Percentiles rank a stretch among this genome's conserved stretches.
These are phyloP conservation scores for Bipolaris sorokiniana DNA, from an alignment of 2,329 filamentous ascomycete genomes.

Conservation along the genomic window DNA sequence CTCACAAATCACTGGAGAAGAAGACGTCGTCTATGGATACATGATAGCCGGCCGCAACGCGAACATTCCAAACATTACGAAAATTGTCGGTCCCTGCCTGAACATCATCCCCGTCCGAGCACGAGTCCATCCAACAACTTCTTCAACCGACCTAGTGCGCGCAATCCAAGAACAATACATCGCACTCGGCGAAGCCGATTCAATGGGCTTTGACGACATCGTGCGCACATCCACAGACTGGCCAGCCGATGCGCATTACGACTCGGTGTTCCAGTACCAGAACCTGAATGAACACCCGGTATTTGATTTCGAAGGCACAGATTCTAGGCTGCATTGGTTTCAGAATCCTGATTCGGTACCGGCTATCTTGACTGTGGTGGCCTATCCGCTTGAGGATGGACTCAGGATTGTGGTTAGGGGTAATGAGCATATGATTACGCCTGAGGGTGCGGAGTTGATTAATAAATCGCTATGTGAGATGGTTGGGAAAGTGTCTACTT, in stretches of 20 bases:
- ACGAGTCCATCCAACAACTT: background rate
- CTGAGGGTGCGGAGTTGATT: background rate
- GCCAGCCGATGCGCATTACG: background rate
- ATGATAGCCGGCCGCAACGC: constrained; percentile 44
- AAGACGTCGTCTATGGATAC: constrained; percentile 32
- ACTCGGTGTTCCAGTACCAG: constrained; percentile 5
- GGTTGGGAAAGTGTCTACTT: constrained; percentile 4
- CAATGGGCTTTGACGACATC: background rate
- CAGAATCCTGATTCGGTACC: constrained; percentile 4
- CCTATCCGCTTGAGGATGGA: constrained; percentile 1
- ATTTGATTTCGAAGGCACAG: background rate
- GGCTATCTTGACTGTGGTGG: background rate
- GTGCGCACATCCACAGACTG: constrained; percentile 1
- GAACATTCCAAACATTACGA: constrained; percentile 60
- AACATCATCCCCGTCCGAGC: constrained; percentile 66
- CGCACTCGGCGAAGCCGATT: constrained; percentile 15
- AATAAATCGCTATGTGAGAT: constrained; percentile 2
- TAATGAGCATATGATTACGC: constrained; percentile 3
- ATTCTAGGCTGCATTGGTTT: constrained; percentile 2
- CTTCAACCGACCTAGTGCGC: constrained; percentile 6
- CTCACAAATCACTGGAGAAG: constrained; percentile 32
- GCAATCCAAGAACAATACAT: constrained; percentile 47
- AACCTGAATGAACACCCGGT: constrained; percentile 8
- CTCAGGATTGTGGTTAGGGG: background rate
- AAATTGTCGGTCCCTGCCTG: constrained; percentile 94